Conservation (phyloP, 2,329 filamentous ascomycete genomes). For the Helicocarpus griseus region DNA sequence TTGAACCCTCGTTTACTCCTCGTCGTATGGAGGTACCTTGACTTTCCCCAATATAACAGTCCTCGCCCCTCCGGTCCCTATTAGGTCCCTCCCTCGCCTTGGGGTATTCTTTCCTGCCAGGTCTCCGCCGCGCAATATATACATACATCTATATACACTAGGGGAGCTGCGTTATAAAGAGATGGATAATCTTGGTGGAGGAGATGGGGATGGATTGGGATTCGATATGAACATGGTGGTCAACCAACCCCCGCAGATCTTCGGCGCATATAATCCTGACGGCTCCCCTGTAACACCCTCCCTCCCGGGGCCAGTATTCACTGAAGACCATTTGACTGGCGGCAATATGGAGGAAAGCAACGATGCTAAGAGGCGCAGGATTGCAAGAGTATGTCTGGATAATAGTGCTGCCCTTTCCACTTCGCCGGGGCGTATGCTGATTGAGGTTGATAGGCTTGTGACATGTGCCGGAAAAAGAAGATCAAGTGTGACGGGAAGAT, state of each 20-base stretch:
- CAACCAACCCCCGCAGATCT: conserved; percentile 59
- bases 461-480: conserved; percentile 88
- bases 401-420: neutral
- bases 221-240: conserved; percentile 46
- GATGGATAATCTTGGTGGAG: conserved; percentile 18
- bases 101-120: neutral
- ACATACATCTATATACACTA: no score
- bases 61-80: no score
- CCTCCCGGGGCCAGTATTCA: conserved; percentile 29
- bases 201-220: conserved; percentile 28
- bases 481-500: conserved; percentile 98
- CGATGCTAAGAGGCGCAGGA: conserved; percentile 80
- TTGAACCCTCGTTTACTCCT: neutral
- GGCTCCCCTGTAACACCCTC: conserved; percentile 49
- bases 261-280: conserved; percentile 53
- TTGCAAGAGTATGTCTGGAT: conserved; percentile 60
- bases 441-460: conserved; percentile 57
- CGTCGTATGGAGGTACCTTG: neutral
- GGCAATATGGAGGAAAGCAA: conserved; percentile 47
- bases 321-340: conserved; percentile 35
- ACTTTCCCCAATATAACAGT: no score
- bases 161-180: neutral
- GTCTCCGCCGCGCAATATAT: neutral
- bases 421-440: neutral
- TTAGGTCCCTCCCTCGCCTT: neutral